Evolutionary conservation across 495 filamentous ascomycete species (phyloP), one percentile per base, ranked within the genome.

Genomic region (Neurospora sp.): DNA sequence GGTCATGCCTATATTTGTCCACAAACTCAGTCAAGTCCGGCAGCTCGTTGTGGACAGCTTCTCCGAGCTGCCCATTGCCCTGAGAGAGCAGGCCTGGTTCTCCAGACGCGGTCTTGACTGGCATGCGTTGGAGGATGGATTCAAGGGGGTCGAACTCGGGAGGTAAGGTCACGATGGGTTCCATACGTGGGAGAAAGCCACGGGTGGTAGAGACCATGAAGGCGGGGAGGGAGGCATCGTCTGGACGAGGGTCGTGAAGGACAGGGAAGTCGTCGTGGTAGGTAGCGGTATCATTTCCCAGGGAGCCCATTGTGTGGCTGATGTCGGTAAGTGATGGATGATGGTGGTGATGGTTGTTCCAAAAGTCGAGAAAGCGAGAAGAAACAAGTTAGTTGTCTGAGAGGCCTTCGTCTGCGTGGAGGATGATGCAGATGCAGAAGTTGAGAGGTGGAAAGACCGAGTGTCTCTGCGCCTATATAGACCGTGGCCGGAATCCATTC

Each of bases 141-240:
- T 91, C 86, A 41, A 97, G 84, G 16, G 86, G 79, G 48, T 86
- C 82, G 80, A 97, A 97, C 78, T 90, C 90, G 16, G 85, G 70
- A 9, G 94, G 93, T 11, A 92, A 86, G 3, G 81, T 72, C 27
- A 86, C 79, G 76, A 91, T 79, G 48, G 91, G 91, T 72, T 92
- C 86, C 79, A 85, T 84, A 2, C 90, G 86, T 2, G 91, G 90
- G 48, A 93, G 85, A 82, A 97, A 97, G 71, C 94, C 94, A 48
- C 92, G 87, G 1, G 90, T 89, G 3, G 90, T 93, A 69, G 93
- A 95, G 75, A 96, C 92, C 84, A 94, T 94, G 86, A 97, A 97
- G 70, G 93, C 90, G 40, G 92, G 91, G 27, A 96, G 85, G 70
- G 84, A 83, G 48, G 62, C 75, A 75, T 86, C 82, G 48, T 82